phyloP scores from a whole-genome alignment of 495 filamentous ascomycete species.

The Parathielavia hyrcaniae region DNA sequence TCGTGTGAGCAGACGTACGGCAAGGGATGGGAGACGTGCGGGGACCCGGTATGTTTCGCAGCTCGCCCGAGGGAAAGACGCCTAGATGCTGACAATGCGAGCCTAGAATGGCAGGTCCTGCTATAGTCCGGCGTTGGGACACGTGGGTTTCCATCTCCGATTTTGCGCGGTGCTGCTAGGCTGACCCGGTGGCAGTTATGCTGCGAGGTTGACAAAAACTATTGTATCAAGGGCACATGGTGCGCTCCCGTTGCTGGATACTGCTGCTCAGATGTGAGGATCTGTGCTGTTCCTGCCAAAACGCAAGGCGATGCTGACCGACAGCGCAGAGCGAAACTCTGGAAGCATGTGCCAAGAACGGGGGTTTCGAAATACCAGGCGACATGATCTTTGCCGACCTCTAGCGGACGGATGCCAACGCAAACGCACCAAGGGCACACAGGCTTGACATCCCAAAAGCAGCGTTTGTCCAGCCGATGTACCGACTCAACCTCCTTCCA shows the following conservation, averaged over 20 bases:
- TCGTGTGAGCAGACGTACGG: conserved; percentile 39
- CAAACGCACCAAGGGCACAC: neutral
- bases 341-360: conserved; percentile 32
- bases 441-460: neutral
- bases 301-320: conserved; percentile 8
- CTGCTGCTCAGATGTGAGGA: conserved; percentile 39
- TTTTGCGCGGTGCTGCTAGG: neutral
- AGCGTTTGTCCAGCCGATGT: neutral
- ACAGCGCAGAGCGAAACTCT: conserved; percentile 34
- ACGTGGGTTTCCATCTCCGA: conserved; percentile 22
- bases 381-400: neutral
- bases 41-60: conserved; percentile 20
- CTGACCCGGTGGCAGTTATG: conserved; percentile 30
- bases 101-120: conserved; percentile 28
- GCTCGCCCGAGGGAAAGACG: neutral
- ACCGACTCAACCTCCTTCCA: neutral
- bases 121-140: conserved; percentile 33
- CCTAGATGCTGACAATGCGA: neutral
- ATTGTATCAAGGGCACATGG: conserved; percentile 34
- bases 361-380: conserved; percentile 31
- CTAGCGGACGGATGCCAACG: neutral
- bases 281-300: neutral
- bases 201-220: conserved; percentile 34
- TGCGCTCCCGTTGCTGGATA: conserved; percentile 41
- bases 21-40: conserved; percentile 32